phyloP scores from a whole-genome alignment of 2,329 filamentous ascomycete genomes.

The Drechslerella coelobrocha region DNA sequence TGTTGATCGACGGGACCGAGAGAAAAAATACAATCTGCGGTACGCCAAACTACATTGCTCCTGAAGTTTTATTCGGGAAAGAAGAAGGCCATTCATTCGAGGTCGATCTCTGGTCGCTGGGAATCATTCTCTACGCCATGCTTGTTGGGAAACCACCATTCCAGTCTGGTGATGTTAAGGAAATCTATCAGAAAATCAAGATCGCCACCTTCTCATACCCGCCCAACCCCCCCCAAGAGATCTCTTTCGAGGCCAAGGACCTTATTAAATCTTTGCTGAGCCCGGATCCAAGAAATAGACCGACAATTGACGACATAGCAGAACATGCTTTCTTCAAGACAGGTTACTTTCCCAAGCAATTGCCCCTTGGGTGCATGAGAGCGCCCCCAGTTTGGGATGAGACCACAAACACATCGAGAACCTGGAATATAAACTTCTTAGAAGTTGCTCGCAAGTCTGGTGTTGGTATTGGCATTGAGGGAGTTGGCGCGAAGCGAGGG shows the following conservation, averaged over 20 bases:
- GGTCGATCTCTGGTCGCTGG: constrained; percentile 97
- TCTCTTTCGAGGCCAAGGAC: constrained; percentile 77
- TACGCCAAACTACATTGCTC: constrained; percentile 97
- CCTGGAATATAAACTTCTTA: constrained; percentile 53
- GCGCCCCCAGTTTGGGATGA: constrained; percentile 61
- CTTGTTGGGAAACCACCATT: constrained; percentile 96
- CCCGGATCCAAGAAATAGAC: constrained; percentile 75
- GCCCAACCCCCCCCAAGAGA: constrained; percentile 71
- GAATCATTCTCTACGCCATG: constrained; percentile 92
- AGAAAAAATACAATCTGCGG: constrained; percentile 93
- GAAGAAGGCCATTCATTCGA: constrained; percentile 84
- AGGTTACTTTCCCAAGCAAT: constrained; percentile 71
- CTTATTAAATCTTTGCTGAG: constrained; percentile 75
- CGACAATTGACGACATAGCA: constrained; percentile 78
- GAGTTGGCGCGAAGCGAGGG: constrained; percentile 51
- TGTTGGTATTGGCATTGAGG: constrained; percentile 53
- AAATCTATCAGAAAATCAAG: constrained; percentile 71
- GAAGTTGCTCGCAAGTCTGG: constrained; percentile 53
- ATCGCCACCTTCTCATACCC: constrained; percentile 55
- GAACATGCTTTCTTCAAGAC: constrained; percentile 80
- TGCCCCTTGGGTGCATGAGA: constrained; percentile 61
- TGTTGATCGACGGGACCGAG: constrained; percentile 89
- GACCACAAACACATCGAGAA: constrained; percentile 30
- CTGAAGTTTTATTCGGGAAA: constrained; percentile 86
- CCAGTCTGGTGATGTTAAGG: constrained; percentile 86